Evolutionary conservation across 164 flowering plant genomes (phyloP).

Genomic region (Kingdonia uniflora): DNA sequence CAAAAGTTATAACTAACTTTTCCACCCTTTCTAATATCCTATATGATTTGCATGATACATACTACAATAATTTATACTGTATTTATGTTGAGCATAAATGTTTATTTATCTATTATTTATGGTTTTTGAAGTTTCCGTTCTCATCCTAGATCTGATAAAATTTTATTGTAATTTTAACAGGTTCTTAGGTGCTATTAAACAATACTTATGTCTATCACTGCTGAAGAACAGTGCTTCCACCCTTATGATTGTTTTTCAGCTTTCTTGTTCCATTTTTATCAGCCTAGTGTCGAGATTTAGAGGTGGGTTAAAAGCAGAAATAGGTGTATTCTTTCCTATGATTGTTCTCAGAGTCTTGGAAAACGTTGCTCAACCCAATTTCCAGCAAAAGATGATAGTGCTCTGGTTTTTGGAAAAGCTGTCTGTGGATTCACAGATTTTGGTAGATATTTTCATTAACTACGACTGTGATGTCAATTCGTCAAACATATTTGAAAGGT

Average conservation of each 20-base stretch:
- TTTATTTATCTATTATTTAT: no score
- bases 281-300: slow-evolving; percentile 94
- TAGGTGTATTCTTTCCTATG: slow-evolving; percentile 99
- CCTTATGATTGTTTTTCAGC: slow-evolving; percentile 96
- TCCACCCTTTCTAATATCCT: no score
- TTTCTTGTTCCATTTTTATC: slow-evolving; percentile 94
- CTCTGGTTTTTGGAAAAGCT: slow-evolving; percentile 85
- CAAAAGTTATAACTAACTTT: no score
- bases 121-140: no score
- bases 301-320: slow-evolving; percentile 98
- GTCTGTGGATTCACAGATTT: slow-evolving; percentile 82
- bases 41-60: no score
- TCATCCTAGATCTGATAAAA: no score
- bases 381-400: slow-evolving; percentile 97
- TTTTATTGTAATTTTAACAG: slow-evolving; percentile 33
- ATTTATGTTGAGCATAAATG: no score
- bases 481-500: slow-evolving; percentile 96
- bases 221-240: slow-evolving; percentile 97
- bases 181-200: slow-evolving; percentile 96
- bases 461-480: slow-evolving; percentile 98
- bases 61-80: no score
- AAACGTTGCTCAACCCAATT: slow-evolving; percentile 96
- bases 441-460: slow-evolving; percentile 87
- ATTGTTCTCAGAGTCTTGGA: slow-evolving; percentile 96
- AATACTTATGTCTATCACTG: slow-evolving; percentile 86